A percentile compares a stretch with the other conserved stretches of the same genome.
These are phyloP conservation scores for Peribolospora kevripleyi DNA, from an alignment of 768 basidiomycete genomes.

Conservation along the genomic window DNA sequence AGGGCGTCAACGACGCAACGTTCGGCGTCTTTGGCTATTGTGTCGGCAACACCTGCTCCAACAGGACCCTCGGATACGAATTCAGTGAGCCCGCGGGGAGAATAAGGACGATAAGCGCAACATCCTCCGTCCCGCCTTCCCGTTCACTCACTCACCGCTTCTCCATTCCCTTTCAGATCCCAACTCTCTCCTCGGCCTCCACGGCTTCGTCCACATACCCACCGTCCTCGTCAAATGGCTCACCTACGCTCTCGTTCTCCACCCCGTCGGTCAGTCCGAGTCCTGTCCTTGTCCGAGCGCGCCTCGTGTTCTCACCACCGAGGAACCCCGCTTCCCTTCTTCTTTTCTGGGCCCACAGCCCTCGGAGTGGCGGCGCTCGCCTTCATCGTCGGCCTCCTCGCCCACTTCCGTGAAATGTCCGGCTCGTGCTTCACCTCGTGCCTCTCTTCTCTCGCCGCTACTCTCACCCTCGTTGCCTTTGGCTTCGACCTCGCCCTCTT, in stretches of 20 bases:
- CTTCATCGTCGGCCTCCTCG: constrained; percentile 13
- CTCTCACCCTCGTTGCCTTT: constrained; percentile 16
- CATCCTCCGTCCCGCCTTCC: too few species aligned
- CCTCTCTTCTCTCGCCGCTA: background rate
- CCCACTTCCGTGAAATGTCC: constrained; percentile 9
- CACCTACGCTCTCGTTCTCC: constrained; percentile 14
- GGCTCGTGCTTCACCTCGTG: background rate
- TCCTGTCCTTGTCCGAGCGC: constrained; percentile 17
- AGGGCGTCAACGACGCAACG: constrained; percentile 15
- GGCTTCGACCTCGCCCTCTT: constrained; percentile 20
- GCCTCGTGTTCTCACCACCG: background rate
- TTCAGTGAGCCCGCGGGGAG: constrained; percentile 14
- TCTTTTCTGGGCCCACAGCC: background rate
- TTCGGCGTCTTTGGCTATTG: constrained; percentile 12
- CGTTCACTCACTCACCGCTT: too few species aligned
- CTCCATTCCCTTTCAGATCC: too few species aligned
- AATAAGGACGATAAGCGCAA: too few species aligned
- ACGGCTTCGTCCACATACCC: constrained; percentile 15
- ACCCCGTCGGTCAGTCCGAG: constrained; percentile 7
- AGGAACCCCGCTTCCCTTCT: background rate
- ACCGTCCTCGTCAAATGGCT: constrained; percentile 17
- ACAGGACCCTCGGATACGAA: constrained; percentile 18
- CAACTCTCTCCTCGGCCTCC: constrained; percentile 11
- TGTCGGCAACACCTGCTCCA: background rate
- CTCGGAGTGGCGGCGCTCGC: constrained; percentile 11